A percentile compares a stretch with the other conserved stretches of the same genome.
Conservation (phyloP, 306 rosid species). For the apple (Malus domestica) region DNA sequence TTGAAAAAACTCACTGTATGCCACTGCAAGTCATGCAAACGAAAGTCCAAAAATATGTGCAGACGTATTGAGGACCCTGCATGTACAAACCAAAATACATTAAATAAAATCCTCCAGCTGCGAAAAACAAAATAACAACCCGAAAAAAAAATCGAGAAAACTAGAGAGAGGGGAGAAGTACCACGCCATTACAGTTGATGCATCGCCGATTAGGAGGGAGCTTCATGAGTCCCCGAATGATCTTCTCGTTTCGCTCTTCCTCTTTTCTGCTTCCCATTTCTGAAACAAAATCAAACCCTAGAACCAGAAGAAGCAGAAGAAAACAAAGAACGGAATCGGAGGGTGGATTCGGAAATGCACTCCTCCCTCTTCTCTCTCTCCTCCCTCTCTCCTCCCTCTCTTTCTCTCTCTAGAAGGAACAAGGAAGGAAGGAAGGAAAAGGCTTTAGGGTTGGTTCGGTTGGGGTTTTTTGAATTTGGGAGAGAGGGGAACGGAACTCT, state of each 20-base stretch:
- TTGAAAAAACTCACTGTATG: slow-evolving; percentile 59
- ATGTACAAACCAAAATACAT: neutral
- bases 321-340: neutral
- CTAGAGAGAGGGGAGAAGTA: neutral
- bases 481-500: neutral
- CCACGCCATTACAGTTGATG: slow-evolving; percentile 74
- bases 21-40: slow-evolving; percentile 75
- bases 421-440: neutral
- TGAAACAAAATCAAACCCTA: neutral
- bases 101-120: neutral
- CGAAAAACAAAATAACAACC: too few relatives aligned
- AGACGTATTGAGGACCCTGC: slow-evolving; percentile 87
- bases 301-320: neutral
- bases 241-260: slow-evolving; percentile 80
- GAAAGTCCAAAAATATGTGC: slow-evolving; percentile 72
- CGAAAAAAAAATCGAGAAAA: neutral
- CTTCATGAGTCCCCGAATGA: slow-evolving; percentile 80
- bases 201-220: slow-evolving; percentile 82
- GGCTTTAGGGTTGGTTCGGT: neutral
- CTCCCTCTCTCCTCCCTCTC: neutral
- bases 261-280: slow-evolving; percentile 65
- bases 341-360: neutral
- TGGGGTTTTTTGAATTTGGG: slow-evolving; percentile 5
- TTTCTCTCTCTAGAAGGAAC: neutral
- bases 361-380: neutral